phyloP scores from a whole-genome alignment of 306 rosid species.

The Pterocarpus santalinus region DNA sequence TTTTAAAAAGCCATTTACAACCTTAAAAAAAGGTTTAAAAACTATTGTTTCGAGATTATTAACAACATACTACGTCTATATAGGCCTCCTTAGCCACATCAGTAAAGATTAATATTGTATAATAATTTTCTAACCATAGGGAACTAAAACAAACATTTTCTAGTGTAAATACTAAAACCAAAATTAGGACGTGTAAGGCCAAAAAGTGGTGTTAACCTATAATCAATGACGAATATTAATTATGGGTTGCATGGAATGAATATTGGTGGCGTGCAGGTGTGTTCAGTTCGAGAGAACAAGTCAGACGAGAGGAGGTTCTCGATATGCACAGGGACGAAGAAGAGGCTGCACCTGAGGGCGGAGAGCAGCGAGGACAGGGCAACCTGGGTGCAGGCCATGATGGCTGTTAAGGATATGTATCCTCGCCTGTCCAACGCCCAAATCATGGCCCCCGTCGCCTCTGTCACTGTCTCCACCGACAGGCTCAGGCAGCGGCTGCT shows the following conservation, averaged over 20 bases:
- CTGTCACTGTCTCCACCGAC: slow-evolving; percentile 60
- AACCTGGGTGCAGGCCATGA: slow-evolving; percentile 57
- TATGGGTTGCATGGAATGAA: background rate
- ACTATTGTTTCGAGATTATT: no score
- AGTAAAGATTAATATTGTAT: no score
- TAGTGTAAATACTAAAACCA: no score
- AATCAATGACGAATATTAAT: no score
- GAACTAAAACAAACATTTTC: no score
- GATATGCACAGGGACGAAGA: slow-evolving; percentile 59
- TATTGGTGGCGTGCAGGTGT: slow-evolving; percentile 46
- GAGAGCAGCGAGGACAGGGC: slow-evolving; percentile 57
- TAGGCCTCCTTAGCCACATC: no score
- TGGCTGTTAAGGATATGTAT: slow-evolving; percentile 69
- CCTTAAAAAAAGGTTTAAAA: no score
- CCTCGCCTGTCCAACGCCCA: slow-evolving; percentile 80
- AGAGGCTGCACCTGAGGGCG: slow-evolving; percentile 64
- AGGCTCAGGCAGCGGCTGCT: slow-evolving; percentile 66
- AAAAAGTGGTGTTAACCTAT: no score
- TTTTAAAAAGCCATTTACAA: no score
- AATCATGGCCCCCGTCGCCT: slow-evolving; percentile 68
- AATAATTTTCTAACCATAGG: no score
- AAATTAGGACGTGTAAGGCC: no score
- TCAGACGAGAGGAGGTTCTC: slow-evolving; percentile 62
- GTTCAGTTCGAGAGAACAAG: slow-evolving; percentile 55
- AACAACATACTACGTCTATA: no score